Percentiles rank a stretch among this genome's conserved stretches.
Evolutionary conservation across 371 early-diverging fungal genomes (phyloP).

Genomic region (Mortierella sp.): DNA sequence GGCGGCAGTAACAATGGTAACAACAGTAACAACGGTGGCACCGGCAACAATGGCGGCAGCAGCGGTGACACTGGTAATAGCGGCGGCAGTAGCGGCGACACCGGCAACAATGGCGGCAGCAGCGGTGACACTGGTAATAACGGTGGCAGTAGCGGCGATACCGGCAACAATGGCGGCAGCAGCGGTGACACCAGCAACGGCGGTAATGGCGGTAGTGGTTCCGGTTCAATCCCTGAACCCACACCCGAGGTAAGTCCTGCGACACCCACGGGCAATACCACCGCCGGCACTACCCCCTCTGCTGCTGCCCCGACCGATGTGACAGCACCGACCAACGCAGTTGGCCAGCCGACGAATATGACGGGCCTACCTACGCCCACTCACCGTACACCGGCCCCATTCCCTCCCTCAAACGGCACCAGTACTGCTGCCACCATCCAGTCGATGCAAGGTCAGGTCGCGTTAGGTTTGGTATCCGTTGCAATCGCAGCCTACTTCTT

Average conservation of each 20-base stretch:
- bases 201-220: neutral
- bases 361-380: conserved; percentile 4
- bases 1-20: neutral
- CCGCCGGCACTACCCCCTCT: neutral
- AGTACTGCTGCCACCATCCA: neutral
- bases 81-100: neutral
- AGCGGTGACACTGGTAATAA: neutral
- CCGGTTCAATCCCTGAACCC: neutral
- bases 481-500: conserved; percentile 17
- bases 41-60: neutral
- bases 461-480: conserved; percentile 14
- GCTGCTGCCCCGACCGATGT: too few relatives aligned
- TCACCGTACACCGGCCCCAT: conserved; percentile 2
- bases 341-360: neutral
- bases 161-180: neutral
- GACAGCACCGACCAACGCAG: neutral
- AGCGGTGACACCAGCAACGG: neutral
- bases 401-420: conserved; percentile 5
- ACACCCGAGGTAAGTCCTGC: neutral
- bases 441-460: neutral
- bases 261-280: neutral
- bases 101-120: neutral
- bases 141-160: neutral
- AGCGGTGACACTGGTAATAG: neutral
- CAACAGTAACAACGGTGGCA: neutral